Percentiles rank a stretch among this genome's conserved stretches.
phyloP scores from a whole-genome alignment of 2,329 filamentous ascomycete species.

The Fusarium poae region DNA sequence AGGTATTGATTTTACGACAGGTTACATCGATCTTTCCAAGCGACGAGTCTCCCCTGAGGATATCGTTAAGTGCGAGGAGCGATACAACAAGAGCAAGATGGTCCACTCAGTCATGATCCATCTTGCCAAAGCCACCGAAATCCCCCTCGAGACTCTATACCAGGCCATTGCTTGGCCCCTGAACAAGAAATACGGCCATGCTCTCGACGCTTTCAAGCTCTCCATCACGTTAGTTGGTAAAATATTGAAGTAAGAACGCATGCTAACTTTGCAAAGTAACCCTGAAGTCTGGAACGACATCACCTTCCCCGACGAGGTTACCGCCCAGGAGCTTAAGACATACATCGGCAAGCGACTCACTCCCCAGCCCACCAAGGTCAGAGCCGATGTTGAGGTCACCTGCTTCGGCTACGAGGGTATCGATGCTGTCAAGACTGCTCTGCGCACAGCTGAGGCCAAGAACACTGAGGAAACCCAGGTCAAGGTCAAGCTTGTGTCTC shows the following conservation, averaged over 20 bases:
- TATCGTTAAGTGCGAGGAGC: conserved; percentile 97
- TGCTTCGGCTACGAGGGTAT: conserved; percentile 98
- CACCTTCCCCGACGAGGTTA: conserved; percentile 85
- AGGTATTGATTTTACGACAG: conserved; percentile 48
- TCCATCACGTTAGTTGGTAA: conserved; percentile 83
- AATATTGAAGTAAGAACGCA: neutral
- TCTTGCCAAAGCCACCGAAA: conserved; percentile 95
- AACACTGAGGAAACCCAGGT: conserved; percentile 95
- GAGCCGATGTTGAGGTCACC: conserved; percentile 95
- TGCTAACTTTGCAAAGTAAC: conserved; percentile 70
- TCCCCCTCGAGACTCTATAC: conserved; percentile 94
- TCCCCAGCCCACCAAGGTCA: conserved; percentile 98
- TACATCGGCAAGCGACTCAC: conserved; percentile 98
- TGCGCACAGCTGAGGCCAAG: conserved; percentile 89
- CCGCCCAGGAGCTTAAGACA: conserved; percentile 88
- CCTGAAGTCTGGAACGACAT: conserved; percentile 96
- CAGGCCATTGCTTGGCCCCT: conserved; percentile 96
- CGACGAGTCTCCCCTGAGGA: conserved; percentile 97
- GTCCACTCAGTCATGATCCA: conserved; percentile 99
- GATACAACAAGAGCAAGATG: conserved; percentile 99
- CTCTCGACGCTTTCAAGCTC: conserved; percentile 98
- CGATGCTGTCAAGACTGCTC: conserved; percentile 94
- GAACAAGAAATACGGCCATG: conserved; percentile 97
- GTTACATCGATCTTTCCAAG: conserved; percentile 99
- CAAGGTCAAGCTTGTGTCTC: conserved; percentile 98